These are phyloP conservation scores for Blastobotrys proliferans DNA, from an alignment of 1,139 yeast species.

Conservation along the genomic window DNA sequence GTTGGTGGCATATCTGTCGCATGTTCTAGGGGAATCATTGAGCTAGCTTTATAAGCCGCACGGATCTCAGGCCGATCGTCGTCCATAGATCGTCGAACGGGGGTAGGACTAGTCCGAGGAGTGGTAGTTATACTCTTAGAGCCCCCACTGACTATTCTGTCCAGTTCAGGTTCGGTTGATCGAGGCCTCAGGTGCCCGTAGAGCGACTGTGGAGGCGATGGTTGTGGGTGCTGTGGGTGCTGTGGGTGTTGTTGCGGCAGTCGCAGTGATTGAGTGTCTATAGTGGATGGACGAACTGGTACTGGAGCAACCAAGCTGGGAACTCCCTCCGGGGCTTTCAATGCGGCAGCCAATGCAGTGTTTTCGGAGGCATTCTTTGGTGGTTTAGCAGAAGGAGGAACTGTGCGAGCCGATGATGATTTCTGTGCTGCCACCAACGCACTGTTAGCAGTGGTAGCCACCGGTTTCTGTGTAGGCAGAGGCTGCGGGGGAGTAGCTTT, in stretches of 20 bases:
- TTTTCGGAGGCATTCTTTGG: too few relatives aligned
- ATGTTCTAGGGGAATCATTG: slow-evolving; percentile 1
- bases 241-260: background rate
- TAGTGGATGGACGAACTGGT: too few relatives aligned
- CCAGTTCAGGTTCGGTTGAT: slow-evolving; percentile 1
- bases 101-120: background rate
- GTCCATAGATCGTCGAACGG: slow-evolving; percentile 12
- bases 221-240: background rate
- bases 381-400: too few relatives aligned
- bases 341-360: too few relatives aligned
- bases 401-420: too few relatives aligned
- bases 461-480: too few relatives aligned
- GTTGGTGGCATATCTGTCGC: background rate
- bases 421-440: background rate
- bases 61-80: slow-evolving; percentile 13
- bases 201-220: background rate
- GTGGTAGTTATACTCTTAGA: background rate
- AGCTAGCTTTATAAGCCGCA: slow-evolving; percentile 11
- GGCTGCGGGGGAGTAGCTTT: background rate
- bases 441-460: background rate
- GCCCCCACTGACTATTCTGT: background rate
- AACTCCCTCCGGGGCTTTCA: too few relatives aligned
- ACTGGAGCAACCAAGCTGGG: too few relatives aligned
- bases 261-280: too few relatives aligned
- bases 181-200: too few relatives aligned